A percentile compares a stretch with the other conserved stretches of the same genome.
These are phyloP conservation scores for Cystofilobasidium capitatum DNA, from an alignment of 768 basidiomycete genomes.

Conservation along the genomic window DNA sequence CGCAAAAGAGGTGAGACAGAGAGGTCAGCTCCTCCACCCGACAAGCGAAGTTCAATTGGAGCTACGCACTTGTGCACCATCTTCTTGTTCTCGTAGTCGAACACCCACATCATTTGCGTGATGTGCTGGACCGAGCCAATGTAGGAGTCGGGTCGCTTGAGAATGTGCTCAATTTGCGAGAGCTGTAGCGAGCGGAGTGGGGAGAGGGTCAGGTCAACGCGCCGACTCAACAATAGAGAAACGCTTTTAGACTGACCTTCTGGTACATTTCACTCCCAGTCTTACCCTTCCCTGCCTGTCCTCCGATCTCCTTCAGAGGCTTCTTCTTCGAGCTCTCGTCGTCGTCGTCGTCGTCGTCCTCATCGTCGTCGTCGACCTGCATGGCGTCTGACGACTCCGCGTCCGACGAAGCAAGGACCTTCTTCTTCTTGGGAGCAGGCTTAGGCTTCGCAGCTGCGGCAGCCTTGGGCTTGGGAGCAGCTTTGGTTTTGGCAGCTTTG, in stretches of 20 bases:
- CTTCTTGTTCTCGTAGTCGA: slow-evolving; percentile 68
- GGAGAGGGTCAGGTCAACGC: not conserved
- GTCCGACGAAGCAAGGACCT: slow-evolving; percentile 36
- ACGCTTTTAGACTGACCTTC: slow-evolving; percentile 53
- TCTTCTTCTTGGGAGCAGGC: slow-evolving; percentile 45
- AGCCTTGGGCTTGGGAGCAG: slow-evolving; percentile 15
- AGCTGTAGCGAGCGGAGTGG: slow-evolving; percentile 48
- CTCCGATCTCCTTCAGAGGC: slow-evolving; percentile 24
- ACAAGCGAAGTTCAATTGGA: no score
- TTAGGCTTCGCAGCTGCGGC: slow-evolving; percentile 43
- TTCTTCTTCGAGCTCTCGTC: slow-evolving; percentile 24
- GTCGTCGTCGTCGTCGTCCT: slow-evolving; percentile 37
- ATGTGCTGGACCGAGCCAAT: slow-evolving; percentile 90
- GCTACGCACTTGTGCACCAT: slow-evolving; percentile 68
- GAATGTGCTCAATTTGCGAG: slow-evolving; percentile 85
- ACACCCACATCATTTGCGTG: slow-evolving; percentile 86
- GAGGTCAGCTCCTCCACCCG: no score
- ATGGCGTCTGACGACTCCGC: slow-evolving; percentile 40
- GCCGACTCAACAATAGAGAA: not conserved
- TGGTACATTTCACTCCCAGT: slow-evolving; percentile 82
- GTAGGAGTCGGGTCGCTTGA: slow-evolving; percentile 54
- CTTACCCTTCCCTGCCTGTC: slow-evolving; percentile 50
- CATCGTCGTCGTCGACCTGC: slow-evolving; percentile 48
- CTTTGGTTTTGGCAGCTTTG: slow-evolving; percentile 11
- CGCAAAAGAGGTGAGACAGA: not conserved